Percentiles rank a stretch among this genome's conserved stretches.
Conservation (phyloP, 495 filamentous ascomycete species). For the Letharia lupina region DNA sequence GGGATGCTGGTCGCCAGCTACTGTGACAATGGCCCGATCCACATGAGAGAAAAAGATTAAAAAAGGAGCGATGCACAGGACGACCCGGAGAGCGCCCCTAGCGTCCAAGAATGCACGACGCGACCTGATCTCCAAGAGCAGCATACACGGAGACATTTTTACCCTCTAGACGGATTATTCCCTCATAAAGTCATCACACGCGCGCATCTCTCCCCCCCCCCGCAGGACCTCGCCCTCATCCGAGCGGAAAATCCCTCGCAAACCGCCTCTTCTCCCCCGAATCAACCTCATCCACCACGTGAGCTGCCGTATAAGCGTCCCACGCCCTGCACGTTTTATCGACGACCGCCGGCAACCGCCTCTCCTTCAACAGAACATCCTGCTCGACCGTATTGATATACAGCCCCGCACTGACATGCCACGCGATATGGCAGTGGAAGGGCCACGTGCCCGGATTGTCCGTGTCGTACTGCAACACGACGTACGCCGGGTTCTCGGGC, state of each 20-base stretch:
- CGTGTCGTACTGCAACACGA: slow-evolving; percentile 24
- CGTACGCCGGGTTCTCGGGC: slow-evolving; percentile 32
- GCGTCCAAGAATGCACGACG: background rate
- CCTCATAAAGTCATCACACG: background rate
- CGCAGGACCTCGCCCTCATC: background rate
- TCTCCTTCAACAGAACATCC: slow-evolving; percentile 17
- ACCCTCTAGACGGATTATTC: too few relatives aligned
- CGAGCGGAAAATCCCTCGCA: background rate
- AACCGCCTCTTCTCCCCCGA: background rate
- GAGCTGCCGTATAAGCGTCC: slow-evolving; percentile 9
- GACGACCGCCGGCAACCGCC: slow-evolving; percentile 22
- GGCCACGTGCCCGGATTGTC: slow-evolving; percentile 28
- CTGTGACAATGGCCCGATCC: too few relatives aligned
- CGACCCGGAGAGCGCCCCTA: background rate
- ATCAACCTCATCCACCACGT: slow-evolving; percentile 27
- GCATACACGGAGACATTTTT: background rate
- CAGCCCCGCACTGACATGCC: slow-evolving; percentile 27
- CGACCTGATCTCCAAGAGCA: background rate
- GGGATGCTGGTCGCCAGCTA: too few relatives aligned
- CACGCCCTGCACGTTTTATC: slow-evolving; percentile 21
- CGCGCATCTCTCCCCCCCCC: background rate
- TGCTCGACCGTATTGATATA: slow-evolving; percentile 29
- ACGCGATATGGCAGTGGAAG: slow-evolving; percentile 31
- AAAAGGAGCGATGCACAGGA: background rate
- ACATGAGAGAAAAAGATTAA: too few relatives aligned